Evolutionary conservation across 768 basidiomycete genomes (phyloP), one percentile per base, ranked within the genome.

Genomic region (Coprinellus aureogranulatus): DNA sequence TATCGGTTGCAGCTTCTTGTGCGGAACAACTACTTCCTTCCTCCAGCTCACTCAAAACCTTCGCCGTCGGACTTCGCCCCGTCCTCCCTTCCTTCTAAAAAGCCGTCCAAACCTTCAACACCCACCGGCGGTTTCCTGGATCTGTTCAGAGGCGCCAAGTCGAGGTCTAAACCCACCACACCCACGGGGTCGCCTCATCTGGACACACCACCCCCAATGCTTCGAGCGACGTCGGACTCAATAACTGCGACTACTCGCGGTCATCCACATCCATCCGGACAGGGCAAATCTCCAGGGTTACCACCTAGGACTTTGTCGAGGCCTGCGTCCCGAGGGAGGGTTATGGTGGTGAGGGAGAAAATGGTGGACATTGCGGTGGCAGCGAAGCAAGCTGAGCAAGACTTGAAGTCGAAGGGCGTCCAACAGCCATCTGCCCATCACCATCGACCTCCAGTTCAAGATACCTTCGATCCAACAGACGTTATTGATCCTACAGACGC

Each of bases 1-100:
- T 90, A 91, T 72, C 88, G 92, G 23, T 82, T 94, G 20, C 87
- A 86, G 40, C 80, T 94, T 53, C 82, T 94, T 40, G 87, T 94
- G 54, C 89, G 88, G 69, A 94, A 94, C 71, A 92, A 80, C 66
- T 94, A 94, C 68, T 94, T 90, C 66, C 84, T 94, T 37, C 92
- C 92, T 3, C 92, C 92, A 10, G 91, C 92, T 0, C 92, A 94
- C 65, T 80, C 85, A 41, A 94, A 94, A 66, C 92, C 92, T 1
- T 83, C 82, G 10, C 81, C 85, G 2, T 77, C 86, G 26, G 84
- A 88, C 52, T 82, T 92, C 58, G 79, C 82, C 18, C 69, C 71
- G 34, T 34, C 34, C 34, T 34, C 0, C 2, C 42, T 27, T 31
- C 52, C 23, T 31, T 58, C 74, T 28, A 89, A 84, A 68, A 77